A percentile compares a stretch with the other conserved stretches of the same genome.
Evolutionary conservation across 805 yeast genomes (phyloP).

Genomic region (Metschnikowia aberdeeniae): DNA sequence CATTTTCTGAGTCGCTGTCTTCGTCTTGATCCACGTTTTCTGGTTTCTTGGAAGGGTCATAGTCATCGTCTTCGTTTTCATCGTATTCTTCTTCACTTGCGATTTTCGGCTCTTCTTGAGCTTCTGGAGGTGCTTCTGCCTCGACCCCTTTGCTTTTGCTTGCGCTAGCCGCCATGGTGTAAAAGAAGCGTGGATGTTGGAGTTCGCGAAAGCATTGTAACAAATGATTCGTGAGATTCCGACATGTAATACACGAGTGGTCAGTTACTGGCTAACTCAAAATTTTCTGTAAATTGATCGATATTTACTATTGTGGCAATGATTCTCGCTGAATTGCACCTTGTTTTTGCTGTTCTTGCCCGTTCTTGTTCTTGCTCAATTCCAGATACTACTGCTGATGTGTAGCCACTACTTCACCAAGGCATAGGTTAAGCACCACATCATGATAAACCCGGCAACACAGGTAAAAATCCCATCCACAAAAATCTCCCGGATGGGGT

Average conservation of each 20-base stretch:
- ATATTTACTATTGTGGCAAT: too few species aligned
- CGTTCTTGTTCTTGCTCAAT: too few species aligned
- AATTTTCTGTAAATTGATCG: too few species aligned
- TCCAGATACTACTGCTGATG: too few species aligned
- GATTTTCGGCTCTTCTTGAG: not conserved
- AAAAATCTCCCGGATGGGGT: conserved; percentile 32
- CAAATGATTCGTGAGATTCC: not conserved
- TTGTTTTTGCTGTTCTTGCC: too few species aligned
- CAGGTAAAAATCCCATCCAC: conserved; percentile 29
- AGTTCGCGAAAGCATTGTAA: not conserved
- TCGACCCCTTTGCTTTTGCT: not conserved
- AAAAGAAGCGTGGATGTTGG: not conserved
- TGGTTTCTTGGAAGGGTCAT: conserved; percentile 38
- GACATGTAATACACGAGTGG: too few species aligned
- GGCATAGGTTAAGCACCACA: conserved; percentile 47
- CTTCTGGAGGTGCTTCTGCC: not conserved
- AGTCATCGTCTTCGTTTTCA: conserved; percentile 59
- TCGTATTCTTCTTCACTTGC: conserved; percentile 37
- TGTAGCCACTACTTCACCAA: conserved; percentile 24
- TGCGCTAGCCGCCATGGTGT: not conserved
- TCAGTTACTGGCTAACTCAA: too few species aligned
- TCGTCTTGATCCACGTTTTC: conserved; percentile 6
- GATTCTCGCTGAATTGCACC: too few species aligned
- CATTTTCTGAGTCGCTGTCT: conserved; percentile 18
- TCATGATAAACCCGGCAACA: conserved; percentile 41